Percentiles rank a stretch among this genome's conserved stretches.
Evolutionary conservation across 2,329 filamentous ascomycete genomes (phyloP).

Genomic region (Raffaelea albimanens): DNA sequence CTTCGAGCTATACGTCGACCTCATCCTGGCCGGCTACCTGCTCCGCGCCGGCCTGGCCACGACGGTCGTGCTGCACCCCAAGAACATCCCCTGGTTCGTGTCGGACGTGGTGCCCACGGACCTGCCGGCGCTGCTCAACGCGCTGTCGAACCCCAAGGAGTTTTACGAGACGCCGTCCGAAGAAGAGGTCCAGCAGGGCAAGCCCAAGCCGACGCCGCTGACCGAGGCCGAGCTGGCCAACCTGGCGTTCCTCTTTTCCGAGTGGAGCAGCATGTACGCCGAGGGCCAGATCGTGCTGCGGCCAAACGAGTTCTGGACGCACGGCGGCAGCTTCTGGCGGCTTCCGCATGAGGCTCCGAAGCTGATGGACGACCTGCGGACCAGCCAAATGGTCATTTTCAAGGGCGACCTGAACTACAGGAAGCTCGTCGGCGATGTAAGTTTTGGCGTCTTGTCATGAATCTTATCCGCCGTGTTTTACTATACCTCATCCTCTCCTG

Average conservation of each 20-base stretch:
- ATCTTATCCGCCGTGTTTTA: too few relatives aligned
- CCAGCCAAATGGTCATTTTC: slow-evolving; percentile 83
- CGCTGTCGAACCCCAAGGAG: slow-evolving; percentile 62
- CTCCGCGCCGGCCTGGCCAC: slow-evolving; percentile 79
- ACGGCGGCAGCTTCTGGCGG: slow-evolving; percentile 79
- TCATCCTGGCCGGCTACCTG: slow-evolving; percentile 85
- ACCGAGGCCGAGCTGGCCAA: slow-evolving; percentile 57
- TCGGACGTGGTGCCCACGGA: slow-evolving; percentile 86
- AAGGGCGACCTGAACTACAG: slow-evolving; percentile 97
- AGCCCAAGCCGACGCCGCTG: slow-evolving; percentile 51
- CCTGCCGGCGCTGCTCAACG: slow-evolving; percentile 72
- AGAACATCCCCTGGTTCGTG: slow-evolving; percentile 96
- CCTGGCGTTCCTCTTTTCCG: slow-evolving; percentile 67
- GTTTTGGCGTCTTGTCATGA: slow-evolving; percentile 19
- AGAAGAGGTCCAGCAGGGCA: slow-evolving; percentile 50
- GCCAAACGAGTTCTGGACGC: slow-evolving; percentile 87
- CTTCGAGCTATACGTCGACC: slow-evolving; percentile 93
- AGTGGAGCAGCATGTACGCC: slow-evolving; percentile 71
- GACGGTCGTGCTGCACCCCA: slow-evolving; percentile 79
- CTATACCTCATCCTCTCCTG: neutral
- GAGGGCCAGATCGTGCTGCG: slow-evolving; percentile 78
- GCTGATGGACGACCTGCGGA: slow-evolving; percentile 68
- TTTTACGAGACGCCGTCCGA: slow-evolving; percentile 73
- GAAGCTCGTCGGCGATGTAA: slow-evolving; percentile 81
- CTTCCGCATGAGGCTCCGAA: slow-evolving; percentile 59